Percentiles rank a stretch among this genome's conserved stretches.
phyloP scores from a whole-genome alignment of 176 grass and related monocot genomes.

The Rhynchospora pubera region DNA sequence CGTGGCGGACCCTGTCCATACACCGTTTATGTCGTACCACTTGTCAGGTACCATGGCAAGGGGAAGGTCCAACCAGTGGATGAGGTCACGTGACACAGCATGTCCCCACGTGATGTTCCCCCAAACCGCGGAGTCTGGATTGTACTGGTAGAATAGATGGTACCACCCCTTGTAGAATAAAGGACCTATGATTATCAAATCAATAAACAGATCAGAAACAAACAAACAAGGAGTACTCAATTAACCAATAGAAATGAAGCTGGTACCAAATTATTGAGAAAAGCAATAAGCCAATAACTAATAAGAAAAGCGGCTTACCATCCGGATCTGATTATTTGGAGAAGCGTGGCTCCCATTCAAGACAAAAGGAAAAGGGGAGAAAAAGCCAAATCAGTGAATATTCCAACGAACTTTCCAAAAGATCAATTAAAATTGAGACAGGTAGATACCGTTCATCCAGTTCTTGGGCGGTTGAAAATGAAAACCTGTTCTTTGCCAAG shows the following conservation, averaged over 20 bases:
- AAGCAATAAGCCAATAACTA: too few relatives aligned
- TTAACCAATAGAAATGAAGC: constrained; percentile 11
- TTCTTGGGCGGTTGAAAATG: constrained; percentile 81
- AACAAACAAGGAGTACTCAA: neutral
- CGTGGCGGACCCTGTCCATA: constrained; percentile 74
- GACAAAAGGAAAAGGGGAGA: constrained; percentile 4
- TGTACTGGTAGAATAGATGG: constrained; percentile 95
- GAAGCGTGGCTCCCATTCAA: constrained; percentile 8
- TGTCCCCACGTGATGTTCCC: constrained; percentile 93
- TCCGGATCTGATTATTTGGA: constrained; percentile 61
- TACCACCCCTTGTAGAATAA: constrained; percentile 81
- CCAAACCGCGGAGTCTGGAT: constrained; percentile 70
- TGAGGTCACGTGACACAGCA: constrained; percentile 72
- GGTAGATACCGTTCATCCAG: constrained; percentile 78
- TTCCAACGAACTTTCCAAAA: constrained; percentile 19
- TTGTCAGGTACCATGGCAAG: constrained; percentile 64
- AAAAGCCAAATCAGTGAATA: constrained; percentile 22
- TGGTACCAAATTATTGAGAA: neutral
- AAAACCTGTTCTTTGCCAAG: constrained; percentile 80
- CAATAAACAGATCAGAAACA: constrained; percentile 8
- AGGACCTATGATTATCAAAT: constrained; percentile 33
- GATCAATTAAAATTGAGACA: neutral
- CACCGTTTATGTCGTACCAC: constrained; percentile 76
- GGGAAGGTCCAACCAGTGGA: constrained; percentile 78
- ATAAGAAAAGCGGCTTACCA: constrained; percentile 36